Base-by-base conservation (phyloP, 1,139 yeast species). In the Pichia sp. region DNA sequence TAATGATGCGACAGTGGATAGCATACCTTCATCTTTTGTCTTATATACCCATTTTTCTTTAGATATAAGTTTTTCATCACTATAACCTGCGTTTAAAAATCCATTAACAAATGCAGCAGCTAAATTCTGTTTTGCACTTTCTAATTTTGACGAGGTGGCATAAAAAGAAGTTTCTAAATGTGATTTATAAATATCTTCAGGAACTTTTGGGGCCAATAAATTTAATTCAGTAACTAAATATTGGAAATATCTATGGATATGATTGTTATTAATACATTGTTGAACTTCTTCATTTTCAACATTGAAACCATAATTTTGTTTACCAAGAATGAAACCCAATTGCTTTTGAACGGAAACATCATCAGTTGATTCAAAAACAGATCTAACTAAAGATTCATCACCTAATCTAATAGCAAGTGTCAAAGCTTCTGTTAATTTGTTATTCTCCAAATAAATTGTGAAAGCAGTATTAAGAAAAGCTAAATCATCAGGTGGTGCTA, bases 101-200 rank as follows among this genome's bases (percentile, higher is more conserved):
- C 92, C 86, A 61, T 89, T 94, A 43, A 90, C 97, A 66, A 94
- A 92, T 22, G 94, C 79, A 6, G 95, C 82, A n/a, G 97, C 98
- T 58, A 92, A 73, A 63, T 90, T 92, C 65, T 92, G 97, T 62
- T 89, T 90, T 22, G 97, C 96, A 37, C 96, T 86, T 64, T 89
- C 97, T 54, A 89, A 71, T n/a, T 84, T 76, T 3, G 72, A 62
- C 30, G 83, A 73, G 16, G 78, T 74, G 8, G 83, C 80, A 48
- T 74, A 73, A 16, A 55, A 49, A 10, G 61, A 55, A 27, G 56
- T 58, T 60, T 90, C 97, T 57, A 90, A 72, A 62, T 92, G 96
- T 30, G 90, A 80, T 64, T 90, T 90, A 68, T 89, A 90, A 50
- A 92, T 78, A 66, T 94, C 98, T 67, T 90, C 97, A 10, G 98